Base-by-base conservation (phyloP, 192 early-diverging fungal genomes). In the Coemansia sp. region DNA sequence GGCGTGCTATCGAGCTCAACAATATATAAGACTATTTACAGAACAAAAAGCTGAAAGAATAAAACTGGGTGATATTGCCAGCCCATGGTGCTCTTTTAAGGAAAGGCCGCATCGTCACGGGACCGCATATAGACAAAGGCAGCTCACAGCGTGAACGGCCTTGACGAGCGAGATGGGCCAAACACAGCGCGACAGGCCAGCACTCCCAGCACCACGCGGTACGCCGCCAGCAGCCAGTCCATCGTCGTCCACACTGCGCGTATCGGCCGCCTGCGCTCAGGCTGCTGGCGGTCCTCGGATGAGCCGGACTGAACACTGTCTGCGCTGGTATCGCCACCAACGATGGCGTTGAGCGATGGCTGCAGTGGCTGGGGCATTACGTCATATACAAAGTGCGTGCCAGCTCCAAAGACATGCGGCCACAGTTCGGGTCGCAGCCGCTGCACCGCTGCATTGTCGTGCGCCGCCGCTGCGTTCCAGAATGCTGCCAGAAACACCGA, bases 371-470 rank as follows among this genome's bases (percentile, higher is more conserved):
- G 65, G 35, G 57, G 65, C 31, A 23, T 41, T 57, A 43, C 38
- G 53, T 66, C 59, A 37, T 54, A 45, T 10, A 72, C 23, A 45
- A 57, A 22, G 39, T 41, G 39, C 6, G 47, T 25, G 43, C 25
- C 37, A 22, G 29, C 29, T 50, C 45, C 66, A 59, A 75, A 59
- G 29, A 54, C 57, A 45, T 80, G 77, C 21, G 71, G 67, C 77
- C 77, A 80, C 26, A 80, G 64, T 56, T 80, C 71, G 1, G 71
- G 77, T n/a, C 77, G 67, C 57, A 80, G 63, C 11, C 77, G 71
- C 68, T 71, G 77, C 37, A 74, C 5, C n/a, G 71, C 77, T 61
- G 77, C 71, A 38, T 51, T 39, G 29, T 61, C 41, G 17, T 12
- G 41, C 17, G 49, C 38, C 52, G 61, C 39, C 21, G 55, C 64